phyloP scores from a whole-genome alignment of 2,329 filamentous ascomycete species.

The Pseudocercospora eumusae region DNA sequence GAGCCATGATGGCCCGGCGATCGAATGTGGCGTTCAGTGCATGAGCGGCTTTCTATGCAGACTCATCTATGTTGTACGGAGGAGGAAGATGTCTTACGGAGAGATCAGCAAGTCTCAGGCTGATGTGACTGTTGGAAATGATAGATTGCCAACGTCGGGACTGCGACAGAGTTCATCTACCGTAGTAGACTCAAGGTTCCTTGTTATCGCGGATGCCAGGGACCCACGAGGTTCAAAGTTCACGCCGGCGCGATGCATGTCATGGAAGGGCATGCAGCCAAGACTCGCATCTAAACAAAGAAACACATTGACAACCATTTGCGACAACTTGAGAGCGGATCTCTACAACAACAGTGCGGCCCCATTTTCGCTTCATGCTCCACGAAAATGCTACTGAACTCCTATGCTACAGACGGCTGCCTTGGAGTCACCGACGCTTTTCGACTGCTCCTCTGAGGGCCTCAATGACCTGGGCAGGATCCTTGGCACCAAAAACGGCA shows the following conservation, averaged over 20 bases:
- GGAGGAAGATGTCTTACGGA: background rate
- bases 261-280: too few species aligned
- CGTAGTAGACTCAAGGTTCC: slow-evolving; percentile 3
- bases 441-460: slow-evolving; percentile 79
- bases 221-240: slow-evolving; percentile 4
- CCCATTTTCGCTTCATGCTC: background rate
- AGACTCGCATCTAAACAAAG: slow-evolving; percentile 6
- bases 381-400: background rate
- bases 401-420: slow-evolving; percentile 24
- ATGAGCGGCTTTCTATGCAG: slow-evolving; percentile 1
- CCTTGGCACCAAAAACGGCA: slow-evolving; percentile 89
- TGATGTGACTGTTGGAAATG: slow-evolving; percentile 2
- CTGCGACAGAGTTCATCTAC: background rate
- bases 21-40: slow-evolving; percentile 8
- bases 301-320: slow-evolving; percentile 10
- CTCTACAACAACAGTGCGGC: too few species aligned
- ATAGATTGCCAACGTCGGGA: background rate
- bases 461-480: slow-evolving; percentile 84
- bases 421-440: slow-evolving; percentile 48
- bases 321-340: slow-evolving; percentile 1
- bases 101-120: background rate
- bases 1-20: slow-evolving; percentile 19
- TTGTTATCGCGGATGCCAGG: slow-evolving; percentile 1
- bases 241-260: slow-evolving; percentile 7
- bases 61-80: background rate